Evolutionary conservation across 306 rosid species (phyloP).

Genomic region (Psophocarpus tetragonolobus): DNA sequence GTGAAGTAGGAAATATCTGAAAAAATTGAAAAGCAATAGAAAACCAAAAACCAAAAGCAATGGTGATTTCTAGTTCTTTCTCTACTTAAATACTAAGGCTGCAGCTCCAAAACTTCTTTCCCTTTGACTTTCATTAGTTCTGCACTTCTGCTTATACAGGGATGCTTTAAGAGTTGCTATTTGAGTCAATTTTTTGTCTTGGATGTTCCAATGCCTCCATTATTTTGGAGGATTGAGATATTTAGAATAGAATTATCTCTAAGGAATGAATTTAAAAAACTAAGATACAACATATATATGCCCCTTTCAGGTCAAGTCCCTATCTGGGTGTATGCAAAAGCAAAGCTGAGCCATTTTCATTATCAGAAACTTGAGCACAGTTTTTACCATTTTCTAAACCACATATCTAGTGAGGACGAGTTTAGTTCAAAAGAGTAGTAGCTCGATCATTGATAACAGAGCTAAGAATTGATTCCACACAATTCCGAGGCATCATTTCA

Average conservation of each 20-base stretch:
- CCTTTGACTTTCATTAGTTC: neutral
- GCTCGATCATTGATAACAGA: neutral
- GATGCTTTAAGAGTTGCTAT: neutral
- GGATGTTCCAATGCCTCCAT: neutral
- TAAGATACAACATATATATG: neutral
- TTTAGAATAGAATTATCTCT: neutral
- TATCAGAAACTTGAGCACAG: neutral
- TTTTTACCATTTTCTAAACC: slow-evolving; percentile 19
- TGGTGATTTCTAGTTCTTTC: neutral
- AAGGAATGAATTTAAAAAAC: neutral
- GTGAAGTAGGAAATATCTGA: neutral
- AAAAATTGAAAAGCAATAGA: neutral
- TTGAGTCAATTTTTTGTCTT: neutral
- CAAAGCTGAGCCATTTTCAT: neutral
- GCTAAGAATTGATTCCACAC: neutral
- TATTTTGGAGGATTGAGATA: neutral
- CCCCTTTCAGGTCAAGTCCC: slow-evolving; percentile 7
- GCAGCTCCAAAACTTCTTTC: neutral
- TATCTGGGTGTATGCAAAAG: neutral
- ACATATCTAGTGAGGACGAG: neutral
- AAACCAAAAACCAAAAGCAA: neutral
- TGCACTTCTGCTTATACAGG: neutral
- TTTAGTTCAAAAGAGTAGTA: neutral
- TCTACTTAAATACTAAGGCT: neutral
- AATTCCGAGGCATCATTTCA: slow-evolving; percentile 3